Percentiles rank a stretch among this genome's conserved stretches.
Evolutionary conservation across 257 asterid species (phyloP).

Genomic region (Petunia secreta): DNA sequence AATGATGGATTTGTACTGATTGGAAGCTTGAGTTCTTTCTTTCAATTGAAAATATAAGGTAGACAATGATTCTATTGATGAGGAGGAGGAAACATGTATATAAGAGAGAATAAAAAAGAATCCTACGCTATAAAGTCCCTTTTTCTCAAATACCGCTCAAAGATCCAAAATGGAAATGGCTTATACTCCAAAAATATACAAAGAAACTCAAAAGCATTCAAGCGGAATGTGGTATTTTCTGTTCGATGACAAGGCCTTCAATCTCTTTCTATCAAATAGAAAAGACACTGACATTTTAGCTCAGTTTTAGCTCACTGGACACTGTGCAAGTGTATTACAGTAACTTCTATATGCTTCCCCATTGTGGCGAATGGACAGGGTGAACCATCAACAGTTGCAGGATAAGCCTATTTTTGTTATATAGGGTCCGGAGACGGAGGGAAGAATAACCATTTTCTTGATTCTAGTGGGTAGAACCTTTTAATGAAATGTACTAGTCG

Average conservation of each 20-base stretch:
- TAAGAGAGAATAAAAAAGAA: not conserved
- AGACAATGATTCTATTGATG: not conserved
- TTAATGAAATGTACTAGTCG: not conserved
- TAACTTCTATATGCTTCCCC: not conserved
- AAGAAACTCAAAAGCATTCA: not conserved
- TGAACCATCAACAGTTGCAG: not conserved
- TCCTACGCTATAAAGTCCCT: not conserved
- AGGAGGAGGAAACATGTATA: constrained; percentile 1
- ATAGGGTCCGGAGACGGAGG: not conserved
- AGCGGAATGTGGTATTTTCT: not conserved
- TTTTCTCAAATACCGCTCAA: not conserved
- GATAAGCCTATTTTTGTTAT: not conserved
- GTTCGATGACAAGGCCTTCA: not conserved
- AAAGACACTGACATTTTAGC: not conserved
- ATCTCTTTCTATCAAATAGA: not conserved
- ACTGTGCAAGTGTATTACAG: not conserved
- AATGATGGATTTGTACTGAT: not conserved
- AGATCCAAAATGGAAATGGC: not conserved
- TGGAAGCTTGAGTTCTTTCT: not conserved
- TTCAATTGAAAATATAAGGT: not conserved
- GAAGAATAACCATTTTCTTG: constrained; percentile 8
- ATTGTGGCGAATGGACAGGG: not conserved
- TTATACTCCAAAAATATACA: not conserved
- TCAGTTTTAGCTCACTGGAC: not conserved
- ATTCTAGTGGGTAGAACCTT: not conserved